Percentiles rank a stretch among this genome's conserved stretches.
These are phyloP conservation scores for Russula olivacea DNA, from an alignment of 768 basidiomycete genomes.

Conservation along the genomic window DNA sequence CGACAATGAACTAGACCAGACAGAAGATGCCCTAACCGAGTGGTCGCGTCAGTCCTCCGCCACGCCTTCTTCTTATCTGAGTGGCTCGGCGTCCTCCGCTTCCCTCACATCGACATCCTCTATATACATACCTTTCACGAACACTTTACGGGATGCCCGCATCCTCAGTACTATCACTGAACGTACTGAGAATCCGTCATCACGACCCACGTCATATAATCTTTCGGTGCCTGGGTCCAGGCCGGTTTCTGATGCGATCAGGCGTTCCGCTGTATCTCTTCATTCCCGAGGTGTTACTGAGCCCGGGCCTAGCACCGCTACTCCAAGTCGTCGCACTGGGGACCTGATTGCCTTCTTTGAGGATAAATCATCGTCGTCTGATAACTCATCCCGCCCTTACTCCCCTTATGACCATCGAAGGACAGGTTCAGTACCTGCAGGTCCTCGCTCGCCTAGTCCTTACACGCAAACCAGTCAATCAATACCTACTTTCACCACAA, in stretches of 20 bases:
- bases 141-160: slow-evolving; percentile 41
- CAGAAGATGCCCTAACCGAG: slow-evolving; percentile 58
- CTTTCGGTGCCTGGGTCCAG: slow-evolving; percentile 28
- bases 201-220: slow-evolving; percentile 48
- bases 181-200: slow-evolving; percentile 58
- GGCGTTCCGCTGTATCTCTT: slow-evolving; percentile 34
- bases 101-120: slow-evolving; percentile 23
- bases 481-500: slow-evolving; percentile 38
- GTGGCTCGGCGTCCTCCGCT: slow-evolving; percentile 27
- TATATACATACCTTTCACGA: slow-evolving; percentile 30
- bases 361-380: slow-evolving; percentile 41
- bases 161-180: slow-evolving; percentile 74
- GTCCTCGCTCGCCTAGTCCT: slow-evolving; percentile 37
- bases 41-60: slow-evolving; percentile 48
- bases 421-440: slow-evolving; percentile 41
- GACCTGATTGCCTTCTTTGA: slow-evolving; percentile 76
- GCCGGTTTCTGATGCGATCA: slow-evolving; percentile 41
- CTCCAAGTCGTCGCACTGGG: slow-evolving; percentile 50
- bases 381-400: slow-evolving; percentile 27
- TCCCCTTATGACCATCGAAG: slow-evolving; percentile 44
- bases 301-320: slow-evolving; percentile 36
- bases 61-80: slow-evolving; percentile 34
- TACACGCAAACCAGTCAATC: slow-evolving; percentile 36
- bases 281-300: slow-evolving; percentile 60
- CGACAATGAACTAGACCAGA: slow-evolving; percentile 60